Conservation (phyloP, 257 asterid species). For the Solanum paucissectum region DNA sequence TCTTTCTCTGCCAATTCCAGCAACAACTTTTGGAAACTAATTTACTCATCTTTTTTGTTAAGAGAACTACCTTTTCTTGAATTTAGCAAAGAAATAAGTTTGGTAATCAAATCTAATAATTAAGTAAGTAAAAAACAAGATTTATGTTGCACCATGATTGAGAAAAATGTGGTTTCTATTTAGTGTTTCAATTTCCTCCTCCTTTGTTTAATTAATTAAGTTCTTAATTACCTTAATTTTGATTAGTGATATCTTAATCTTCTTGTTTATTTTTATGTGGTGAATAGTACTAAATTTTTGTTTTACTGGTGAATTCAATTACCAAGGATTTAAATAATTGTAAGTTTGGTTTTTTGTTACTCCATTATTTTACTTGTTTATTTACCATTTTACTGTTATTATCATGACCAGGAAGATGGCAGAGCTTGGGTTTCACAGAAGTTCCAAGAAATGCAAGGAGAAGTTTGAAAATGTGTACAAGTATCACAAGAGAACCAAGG, state of each 20-base stretch:
- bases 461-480: slow-evolving; percentile 90
- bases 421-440: slow-evolving; percentile 78
- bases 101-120: background rate
- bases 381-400: background rate
- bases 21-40: background rate
- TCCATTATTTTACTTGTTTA: background rate
- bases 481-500: slow-evolving; percentile 84
- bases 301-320: slow-evolving; percentile 11
- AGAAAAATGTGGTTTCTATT: slow-evolving; percentile 11
- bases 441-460: slow-evolving; percentile 84
- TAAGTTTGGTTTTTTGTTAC: background rate
- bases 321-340: background rate
- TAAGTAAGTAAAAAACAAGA: background rate
- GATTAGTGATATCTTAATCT: slow-evolving; percentile 7
- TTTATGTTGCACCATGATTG: background rate
- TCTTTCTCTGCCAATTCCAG: slow-evolving; percentile 30
- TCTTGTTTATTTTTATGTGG: slow-evolving; percentile 35
- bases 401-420: slow-evolving; percentile 67
- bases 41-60: background rate
- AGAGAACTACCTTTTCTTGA: background rate
- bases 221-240: background rate
- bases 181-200: slow-evolving; percentile 1
- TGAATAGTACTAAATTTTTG: background rate
- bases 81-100: background rate
- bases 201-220: background rate